phyloP scores from a whole-genome alignment of 768 basidiomycete genomes.

The Suillus bovinus region DNA sequence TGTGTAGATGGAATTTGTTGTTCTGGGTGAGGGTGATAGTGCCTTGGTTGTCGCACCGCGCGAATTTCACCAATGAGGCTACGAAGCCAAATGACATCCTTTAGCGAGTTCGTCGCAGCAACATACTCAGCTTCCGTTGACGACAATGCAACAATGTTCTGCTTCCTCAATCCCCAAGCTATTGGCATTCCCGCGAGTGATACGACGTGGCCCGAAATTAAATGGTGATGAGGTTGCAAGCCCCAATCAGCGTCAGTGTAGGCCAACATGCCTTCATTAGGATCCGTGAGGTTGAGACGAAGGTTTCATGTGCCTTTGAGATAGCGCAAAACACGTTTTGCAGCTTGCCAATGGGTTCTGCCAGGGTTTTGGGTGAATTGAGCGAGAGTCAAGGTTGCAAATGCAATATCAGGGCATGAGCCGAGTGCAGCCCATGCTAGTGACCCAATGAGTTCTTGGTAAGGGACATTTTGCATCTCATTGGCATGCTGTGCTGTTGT shows the following conservation, averaged over 20 bases:
- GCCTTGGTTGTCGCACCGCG: constrained; percentile 7
- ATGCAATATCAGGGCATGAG: constrained; percentile 32
- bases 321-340: constrained; percentile 29
- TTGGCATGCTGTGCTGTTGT: neutral
- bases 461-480: constrained; percentile 17
- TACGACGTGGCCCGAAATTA: constrained; percentile 15
- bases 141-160: neutral
- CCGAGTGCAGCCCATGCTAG: constrained; percentile 30
- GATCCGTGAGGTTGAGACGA: constrained; percentile 12
- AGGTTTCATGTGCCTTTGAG: constrained; percentile 24
- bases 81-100: constrained; percentile 5
- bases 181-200: neutral
- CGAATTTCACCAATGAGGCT: no score
- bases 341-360: constrained; percentile 25
- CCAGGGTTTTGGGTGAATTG: constrained; percentile 26
- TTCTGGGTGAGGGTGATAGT: constrained; percentile 1
- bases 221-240: constrained; percentile 23
- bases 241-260: constrained; percentile 30
- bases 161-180: neutral
- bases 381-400: constrained; percentile 22
- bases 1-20: constrained; percentile 9
- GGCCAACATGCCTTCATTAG: constrained; percentile 8
- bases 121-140: constrained; percentile 7
- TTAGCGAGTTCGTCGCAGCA: neutral
- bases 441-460: constrained; percentile 28